These are phyloP conservation scores for Starmera caribaea DNA, from an alignment of 805 yeast genomes.

Conservation along the genomic window DNA sequence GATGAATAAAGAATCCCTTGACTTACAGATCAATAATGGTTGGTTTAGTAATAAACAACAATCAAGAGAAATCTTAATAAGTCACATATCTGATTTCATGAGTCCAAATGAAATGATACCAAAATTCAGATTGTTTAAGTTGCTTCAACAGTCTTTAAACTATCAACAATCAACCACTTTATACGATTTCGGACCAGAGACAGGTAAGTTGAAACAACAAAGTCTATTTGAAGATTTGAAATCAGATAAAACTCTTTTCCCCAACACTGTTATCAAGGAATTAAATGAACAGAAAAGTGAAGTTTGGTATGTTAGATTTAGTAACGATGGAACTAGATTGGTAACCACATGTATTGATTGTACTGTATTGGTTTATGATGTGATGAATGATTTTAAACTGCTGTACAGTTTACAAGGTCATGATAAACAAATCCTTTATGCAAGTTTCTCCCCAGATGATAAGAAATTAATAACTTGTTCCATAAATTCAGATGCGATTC, in stretches of 20 bases:
- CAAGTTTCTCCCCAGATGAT: slow-evolving; percentile 74
- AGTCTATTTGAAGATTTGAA: slow-evolving; percentile 28
- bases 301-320: slow-evolving; percentile 76
- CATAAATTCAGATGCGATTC: slow-evolving; percentile 55
- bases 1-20: slow-evolving; percentile 14
- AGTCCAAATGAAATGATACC: slow-evolving; percentile 48
- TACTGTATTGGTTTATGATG: slow-evolving; percentile 56
- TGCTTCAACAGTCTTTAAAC: slow-evolving; percentile 40
- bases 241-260: slow-evolving; percentile 29
- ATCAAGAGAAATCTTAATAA: slow-evolving; percentile 32
- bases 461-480: slow-evolving; percentile 58
- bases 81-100: slow-evolving; percentile 33
- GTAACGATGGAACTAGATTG: slow-evolving; percentile 64
- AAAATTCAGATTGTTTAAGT: slow-evolving; percentile 36
- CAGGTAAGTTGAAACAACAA: slow-evolving; percentile 1
- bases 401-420: slow-evolving; percentile 33
- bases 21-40: slow-evolving; percentile 16
- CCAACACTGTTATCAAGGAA: slow-evolving; percentile 35
- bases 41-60: slow-evolving; percentile 21
- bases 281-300: slow-evolving; percentile 54
- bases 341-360: slow-evolving; percentile 75
- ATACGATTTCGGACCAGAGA: slow-evolving; percentile 23
- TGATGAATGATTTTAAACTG: slow-evolving; percentile 32
- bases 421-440: slow-evolving; percentile 47
- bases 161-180: slow-evolving; percentile 32